Conservation (phyloP, 257 asterid genomes). For the Solanum pimpinellifolium region DNA sequence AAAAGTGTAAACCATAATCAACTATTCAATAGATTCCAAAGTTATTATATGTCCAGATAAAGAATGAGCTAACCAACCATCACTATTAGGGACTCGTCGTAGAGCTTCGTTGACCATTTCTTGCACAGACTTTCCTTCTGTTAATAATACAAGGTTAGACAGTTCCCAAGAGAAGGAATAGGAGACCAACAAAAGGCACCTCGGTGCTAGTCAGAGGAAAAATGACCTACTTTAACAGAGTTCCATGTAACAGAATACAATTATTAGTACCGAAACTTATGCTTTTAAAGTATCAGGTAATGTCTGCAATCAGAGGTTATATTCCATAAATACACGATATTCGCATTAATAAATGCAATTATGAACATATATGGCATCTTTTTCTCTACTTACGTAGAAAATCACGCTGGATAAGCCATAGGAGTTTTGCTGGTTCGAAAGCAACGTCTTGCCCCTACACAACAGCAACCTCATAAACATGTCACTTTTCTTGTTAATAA, state of each 20-base stretch:
- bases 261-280: neutral
- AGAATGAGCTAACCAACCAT: constrained; percentile 38
- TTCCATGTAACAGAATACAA: neutral
- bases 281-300: neutral
- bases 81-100: constrained; percentile 62
- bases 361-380: neutral
- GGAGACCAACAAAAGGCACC: neutral
- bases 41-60: neutral
- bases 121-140: constrained; percentile 97
- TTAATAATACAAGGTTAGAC: constrained; percentile 1
- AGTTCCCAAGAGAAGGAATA: neutral
- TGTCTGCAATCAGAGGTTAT: neutral
- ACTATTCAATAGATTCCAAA: neutral
- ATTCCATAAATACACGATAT: neutral
- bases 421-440: constrained; percentile 90
- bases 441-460: constrained; percentile 95
- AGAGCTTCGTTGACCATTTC: constrained; percentile 94
- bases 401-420: constrained; percentile 99
- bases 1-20: constrained; percentile 11
- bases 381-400: constrained; percentile 64
- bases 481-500: neutral
- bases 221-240: neutral
- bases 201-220: neutral
- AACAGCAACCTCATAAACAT: constrained; percentile 9
- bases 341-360: neutral